Evolutionary conservation across 129 eudicot species (phyloP).

Genomic region (Flaveria brownii): DNA sequence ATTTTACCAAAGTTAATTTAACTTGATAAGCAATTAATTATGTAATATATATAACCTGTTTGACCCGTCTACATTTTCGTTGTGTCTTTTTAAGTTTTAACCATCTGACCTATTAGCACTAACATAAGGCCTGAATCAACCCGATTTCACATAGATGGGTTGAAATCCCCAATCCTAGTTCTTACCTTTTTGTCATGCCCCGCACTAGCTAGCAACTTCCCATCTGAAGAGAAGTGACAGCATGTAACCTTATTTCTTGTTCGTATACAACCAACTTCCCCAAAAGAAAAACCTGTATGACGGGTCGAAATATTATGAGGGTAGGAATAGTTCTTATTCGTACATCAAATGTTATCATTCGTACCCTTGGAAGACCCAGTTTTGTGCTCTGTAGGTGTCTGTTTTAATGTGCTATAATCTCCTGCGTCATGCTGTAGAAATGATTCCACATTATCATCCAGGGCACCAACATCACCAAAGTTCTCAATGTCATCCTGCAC

Average conservation of each 20-base stretch:
- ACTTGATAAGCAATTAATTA: not conserved
- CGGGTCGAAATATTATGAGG: conserved; percentile 1
- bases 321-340: conserved; percentile 10
- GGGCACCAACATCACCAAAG: conserved; percentile 76
- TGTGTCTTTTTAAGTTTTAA: not conserved
- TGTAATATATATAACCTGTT: not conserved
- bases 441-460: conserved; percentile 92
- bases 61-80: not conserved
- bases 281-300: conserved; percentile 76
- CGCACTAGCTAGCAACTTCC: conserved; percentile 95
- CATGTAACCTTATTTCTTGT: conserved; percentile 93
- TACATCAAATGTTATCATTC: not conserved
- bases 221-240: conserved; percentile 96
- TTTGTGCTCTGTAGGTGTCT: conserved; percentile 70
- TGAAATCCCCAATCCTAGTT: not conserved
- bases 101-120: conserved; percentile 13
- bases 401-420: conserved; percentile 85
- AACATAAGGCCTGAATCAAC: not conserved
- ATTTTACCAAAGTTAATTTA: no score
- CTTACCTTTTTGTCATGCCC: conserved; percentile 94
- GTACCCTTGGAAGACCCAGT: conserved; percentile 79
- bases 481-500: conserved; percentile 90
- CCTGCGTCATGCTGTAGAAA: conserved; percentile 88
- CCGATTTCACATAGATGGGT: not conserved
- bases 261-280: conserved; percentile 85